A percentile compares a stretch with the other conserved stretches of the same genome.
Conservation (phyloP, 1,284 basidiomycete genomes). For the Coriolopsis trogii region DNA sequence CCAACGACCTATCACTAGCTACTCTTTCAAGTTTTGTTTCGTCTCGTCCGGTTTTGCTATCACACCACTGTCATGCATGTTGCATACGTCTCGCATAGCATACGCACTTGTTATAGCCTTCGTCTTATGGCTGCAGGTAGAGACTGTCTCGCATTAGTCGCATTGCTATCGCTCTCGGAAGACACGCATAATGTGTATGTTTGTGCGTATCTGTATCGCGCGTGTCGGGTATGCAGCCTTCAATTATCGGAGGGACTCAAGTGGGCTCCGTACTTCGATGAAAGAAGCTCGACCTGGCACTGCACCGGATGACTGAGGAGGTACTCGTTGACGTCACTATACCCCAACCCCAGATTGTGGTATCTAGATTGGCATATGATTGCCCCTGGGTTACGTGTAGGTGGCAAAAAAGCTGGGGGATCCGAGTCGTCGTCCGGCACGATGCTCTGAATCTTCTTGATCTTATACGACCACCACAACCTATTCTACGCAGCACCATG, state of each 20-base stretch:
- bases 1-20: not conserved
- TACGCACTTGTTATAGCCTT: conserved; percentile 22
- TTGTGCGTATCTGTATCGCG: not conserved
- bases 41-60: conserved; percentile 15
- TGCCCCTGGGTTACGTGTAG: no score
- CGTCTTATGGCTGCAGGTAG: conserved; percentile 15
- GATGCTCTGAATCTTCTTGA: not conserved
- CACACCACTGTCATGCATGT: conserved; percentile 12
- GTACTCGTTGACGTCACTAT: conserved; percentile 2
- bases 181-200: conserved; percentile 9
- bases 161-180: conserved; percentile 25
- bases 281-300: no score
- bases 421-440: no score
- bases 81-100: conserved; percentile 18
- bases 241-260: no score
- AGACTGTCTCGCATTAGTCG: conserved; percentile 15
- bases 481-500: conserved; percentile 4
- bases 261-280: no score
- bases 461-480: conserved; percentile 4
- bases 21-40: conserved; percentile 7
- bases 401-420: no score
- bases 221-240: no score
- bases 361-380: not conserved
- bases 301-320: no score
- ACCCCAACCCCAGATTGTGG: not conserved